Base-by-base conservation (phyloP, 108 stramenopile species). In the Licmophora abbreviata region DNA sequence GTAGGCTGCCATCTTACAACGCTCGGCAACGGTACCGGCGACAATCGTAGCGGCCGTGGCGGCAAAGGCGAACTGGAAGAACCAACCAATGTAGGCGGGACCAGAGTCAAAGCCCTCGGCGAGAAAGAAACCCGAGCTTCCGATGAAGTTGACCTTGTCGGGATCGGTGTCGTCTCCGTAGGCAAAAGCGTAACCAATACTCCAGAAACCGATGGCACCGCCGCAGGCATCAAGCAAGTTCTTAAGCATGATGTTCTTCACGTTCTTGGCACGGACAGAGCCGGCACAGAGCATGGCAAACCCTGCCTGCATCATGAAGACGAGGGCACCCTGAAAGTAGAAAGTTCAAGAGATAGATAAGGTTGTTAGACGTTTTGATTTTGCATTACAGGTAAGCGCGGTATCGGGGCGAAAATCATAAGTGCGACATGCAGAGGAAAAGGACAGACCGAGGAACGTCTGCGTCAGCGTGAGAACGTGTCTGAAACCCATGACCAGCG, bases 231-330 rank as follows among this genome's bases (percentile, higher is more conserved):
- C 92, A 46, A 90, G 69, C 27, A 92, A 63, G 66, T 93, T 93
- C 91, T 88, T 90, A 29, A 95, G 63, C 51, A 92, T 71, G 29
- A 91, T 83, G 48, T 91, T 85, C 75, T 81, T 82, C 34, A 83
- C 81, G 56, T 91, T 85, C 65, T 91, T 85, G 54, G 76, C 68
- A 53, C 79, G 73, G 49, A 85, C 76, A 31, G 81, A 79, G 34
- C 92, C 92, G 20, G 83, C 87, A 54, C 77, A 78, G 18, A 93
- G 79, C 92, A 93, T 89, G 58, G 85, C 84, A 55, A 93, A 93
- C 5, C 92, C 92, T 34, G 74, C 41, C 71, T 95, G 94, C 94
- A 95, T 95, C 54, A 93, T 64, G 68, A 87, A 91, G 51, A 95
- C 89, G 47, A 91, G 76, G 24, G 79, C 74, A 48, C 84, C 89